These are phyloP conservation scores for Boechera divaricarpa DNA, from an alignment of 345 rosid species.

Conservation along the genomic window DNA sequence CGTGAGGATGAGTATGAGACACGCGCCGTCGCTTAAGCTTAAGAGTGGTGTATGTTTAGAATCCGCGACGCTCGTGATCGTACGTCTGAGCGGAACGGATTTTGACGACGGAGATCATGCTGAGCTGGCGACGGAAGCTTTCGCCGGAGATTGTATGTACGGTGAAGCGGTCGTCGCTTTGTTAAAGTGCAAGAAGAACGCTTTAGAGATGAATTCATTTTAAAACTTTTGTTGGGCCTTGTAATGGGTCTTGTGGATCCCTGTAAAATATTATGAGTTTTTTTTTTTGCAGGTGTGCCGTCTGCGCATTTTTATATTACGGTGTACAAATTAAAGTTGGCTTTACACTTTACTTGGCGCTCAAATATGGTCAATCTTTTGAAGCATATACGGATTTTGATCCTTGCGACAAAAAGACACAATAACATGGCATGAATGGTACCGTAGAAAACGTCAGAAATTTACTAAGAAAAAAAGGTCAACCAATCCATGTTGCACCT, in stretches of 20 bases:
- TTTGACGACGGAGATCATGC: constrained; percentile 32
- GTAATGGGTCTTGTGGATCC: constrained; percentile 13
- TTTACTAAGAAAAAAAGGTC: neutral
- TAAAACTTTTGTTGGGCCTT: constrained; percentile 25
- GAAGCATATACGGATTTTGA: constrained; percentile 27
- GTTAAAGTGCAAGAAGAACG: constrained; percentile 31
- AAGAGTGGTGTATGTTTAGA: constrained; percentile 38
- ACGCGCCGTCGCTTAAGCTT: constrained; percentile 41
- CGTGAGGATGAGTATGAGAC: constrained; percentile 48
- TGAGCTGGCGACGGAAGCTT: constrained; percentile 42
- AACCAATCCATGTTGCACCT: neutral
- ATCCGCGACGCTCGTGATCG: constrained; percentile 41
- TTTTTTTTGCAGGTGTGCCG: constrained; percentile 27
- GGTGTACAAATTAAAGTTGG: constrained; percentile 23
- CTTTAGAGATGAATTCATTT: constrained; percentile 30
- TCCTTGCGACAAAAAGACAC: neutral
- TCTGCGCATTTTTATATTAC: constrained; percentile 3
- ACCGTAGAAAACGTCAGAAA: neutral
- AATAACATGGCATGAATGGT: constrained; percentile 23
- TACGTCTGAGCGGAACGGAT: constrained; percentile 16
- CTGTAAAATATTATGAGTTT: neutral
- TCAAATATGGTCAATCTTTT: neutral
- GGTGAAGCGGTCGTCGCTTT: constrained; percentile 45
- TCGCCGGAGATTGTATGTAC: constrained; percentile 41
- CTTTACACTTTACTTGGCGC: neutral